These are phyloP conservation scores for Boletus semigastroideus DNA, from an alignment of 1,284 basidiomycete species.

Conservation along the genomic window DNA sequence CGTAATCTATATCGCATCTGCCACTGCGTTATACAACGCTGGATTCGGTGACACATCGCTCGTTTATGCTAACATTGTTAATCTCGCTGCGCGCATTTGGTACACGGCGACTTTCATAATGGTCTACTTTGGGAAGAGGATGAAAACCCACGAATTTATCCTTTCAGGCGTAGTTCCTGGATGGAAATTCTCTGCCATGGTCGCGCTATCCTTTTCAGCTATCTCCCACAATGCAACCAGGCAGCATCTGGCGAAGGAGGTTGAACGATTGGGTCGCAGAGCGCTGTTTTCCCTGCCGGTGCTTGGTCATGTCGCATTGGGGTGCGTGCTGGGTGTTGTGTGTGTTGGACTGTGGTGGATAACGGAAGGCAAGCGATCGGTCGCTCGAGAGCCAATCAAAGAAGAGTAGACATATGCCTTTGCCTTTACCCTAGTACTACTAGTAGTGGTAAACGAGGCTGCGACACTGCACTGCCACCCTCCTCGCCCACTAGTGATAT, in stretches of 20 bases:
- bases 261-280: conserved; percentile 26
- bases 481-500: no score
- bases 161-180: conserved; percentile 36
- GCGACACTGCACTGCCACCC: conserved; percentile 23
- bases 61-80: conserved; percentile 73
- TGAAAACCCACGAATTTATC: conserved; percentile 18
- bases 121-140: conserved; percentile 36
- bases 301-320: conserved; percentile 42
- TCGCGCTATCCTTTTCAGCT: conserved; percentile 31
- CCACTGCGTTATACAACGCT: conserved; percentile 49
- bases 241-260: conserved; percentile 23
- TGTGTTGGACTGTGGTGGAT: conserved; percentile 51
- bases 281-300: conserved; percentile 35
- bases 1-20: conserved; percentile 53
- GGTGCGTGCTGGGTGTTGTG: conserved; percentile 38
- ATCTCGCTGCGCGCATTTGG: conserved; percentile 56
- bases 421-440: no score
- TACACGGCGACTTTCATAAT: conserved; percentile 47
- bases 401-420: conserved; percentile 16
- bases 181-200: conserved; percentile 32
- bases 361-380: conserved; percentile 28
- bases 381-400: conserved; percentile 21
- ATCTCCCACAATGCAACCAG: conserved; percentile 29
- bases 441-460: no score
- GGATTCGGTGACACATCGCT: conserved; percentile 67